Base-by-base conservation (phyloP, 2,329 filamentous ascomycete species). In the Geosmithia putterillii region DNA sequence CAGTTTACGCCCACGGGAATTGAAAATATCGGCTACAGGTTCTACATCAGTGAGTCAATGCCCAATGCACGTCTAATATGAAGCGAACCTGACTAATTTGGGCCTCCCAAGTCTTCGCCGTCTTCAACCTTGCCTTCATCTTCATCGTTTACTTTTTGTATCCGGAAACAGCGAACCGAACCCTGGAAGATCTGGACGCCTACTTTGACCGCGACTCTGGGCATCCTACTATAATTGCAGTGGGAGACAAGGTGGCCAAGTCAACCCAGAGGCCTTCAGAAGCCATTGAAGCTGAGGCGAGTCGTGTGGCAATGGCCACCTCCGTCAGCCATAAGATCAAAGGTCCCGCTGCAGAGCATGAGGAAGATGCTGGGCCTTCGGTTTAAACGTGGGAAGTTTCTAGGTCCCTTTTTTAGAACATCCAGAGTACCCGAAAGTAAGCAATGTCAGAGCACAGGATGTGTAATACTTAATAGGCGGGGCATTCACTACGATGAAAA, bases 1-100 rank as follows among this genome's bases (percentile, higher is more conserved):
- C 67, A 82, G 46, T 71, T 81, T 32, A 82, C 77, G 0, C 80
- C 79, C 0, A 70, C 78, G 0, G 66, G 82, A 8, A 71, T 83
- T 25, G 62, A 74, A 45, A 71, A 74, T 45, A 78, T 70, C 12
- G 64, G 64, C 9, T 76, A 67, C 54, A 69, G 70, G 38, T 65
- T 71, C 0, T 50, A 46, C 42, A 48, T 48, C 20, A 67, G 41
- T 42, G 10, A 42, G 41, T 12, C 25, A 2, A 8, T 17, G n/a
- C n/a, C 17, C 35, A 6, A 7, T 10, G 23, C 23, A 25, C 23
- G 10, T 7, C 10, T 25, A 25, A 12, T 14, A 32, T 25, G 6
- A 25, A 25, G 23, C 7, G 23, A 6, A 10, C 10, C 10, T 6
- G 10, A 25, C 28, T 32, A 32, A 32, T 14, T 14, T 7, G 10